Percentiles rank a stretch among this genome's conserved stretches.
Evolutionary conservation across 2,329 filamentous ascomycete species (phyloP).

Genomic region (Neonectria sp.): DNA sequence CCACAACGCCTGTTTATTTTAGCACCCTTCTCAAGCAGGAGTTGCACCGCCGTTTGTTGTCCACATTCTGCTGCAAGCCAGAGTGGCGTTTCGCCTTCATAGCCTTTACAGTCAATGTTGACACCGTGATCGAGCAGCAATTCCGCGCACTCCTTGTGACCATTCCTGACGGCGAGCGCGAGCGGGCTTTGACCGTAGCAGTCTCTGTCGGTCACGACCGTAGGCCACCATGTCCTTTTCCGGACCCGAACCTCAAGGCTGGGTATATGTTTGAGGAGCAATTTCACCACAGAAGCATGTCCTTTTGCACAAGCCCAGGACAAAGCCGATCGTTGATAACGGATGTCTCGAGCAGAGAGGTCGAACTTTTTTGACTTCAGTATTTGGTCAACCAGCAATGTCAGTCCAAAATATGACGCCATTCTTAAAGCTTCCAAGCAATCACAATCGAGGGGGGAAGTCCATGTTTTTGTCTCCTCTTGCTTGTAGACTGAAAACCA

Average conservation of each 20-base stretch:
- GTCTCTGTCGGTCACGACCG: background rate
- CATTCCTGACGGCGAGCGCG: background rate
- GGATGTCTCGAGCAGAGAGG: background rate
- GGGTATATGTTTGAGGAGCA: background rate
- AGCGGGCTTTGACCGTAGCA: background rate
- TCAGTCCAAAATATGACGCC: background rate
- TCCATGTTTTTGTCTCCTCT: too few species aligned
- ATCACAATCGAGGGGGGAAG: too few species aligned
- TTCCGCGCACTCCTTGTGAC: background rate
- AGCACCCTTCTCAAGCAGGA: background rate
- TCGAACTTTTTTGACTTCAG: background rate
- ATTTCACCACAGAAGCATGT: background rate
- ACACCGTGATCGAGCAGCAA: background rate
- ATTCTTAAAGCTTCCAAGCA: background rate
- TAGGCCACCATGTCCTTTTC: background rate
- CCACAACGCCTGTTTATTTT: background rate
- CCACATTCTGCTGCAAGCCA: rapidly evolving
- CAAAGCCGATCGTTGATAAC: background rate
- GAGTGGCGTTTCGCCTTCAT: background rate
- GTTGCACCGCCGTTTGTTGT: background rate
- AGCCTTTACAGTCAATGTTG: background rate
- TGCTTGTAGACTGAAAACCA: background rate
- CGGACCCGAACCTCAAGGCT: background rate
- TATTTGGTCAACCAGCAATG: background rate
- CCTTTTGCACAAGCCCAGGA: too few species aligned